phyloP scores from a whole-genome alignment of 257 asterid species.

The Datura wrightii region DNA sequence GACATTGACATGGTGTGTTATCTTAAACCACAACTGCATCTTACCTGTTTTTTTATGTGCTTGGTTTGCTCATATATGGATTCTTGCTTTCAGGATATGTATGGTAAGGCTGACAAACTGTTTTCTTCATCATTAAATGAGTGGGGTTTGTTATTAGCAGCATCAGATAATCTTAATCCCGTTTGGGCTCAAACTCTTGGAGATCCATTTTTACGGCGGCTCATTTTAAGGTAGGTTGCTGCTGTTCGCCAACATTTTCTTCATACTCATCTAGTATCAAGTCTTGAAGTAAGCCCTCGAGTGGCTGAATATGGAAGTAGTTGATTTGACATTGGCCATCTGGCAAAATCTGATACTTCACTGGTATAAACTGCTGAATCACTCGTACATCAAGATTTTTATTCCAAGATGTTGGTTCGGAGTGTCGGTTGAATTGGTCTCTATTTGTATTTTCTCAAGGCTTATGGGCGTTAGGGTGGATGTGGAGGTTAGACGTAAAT shows the following conservation, averaged over 20 bases:
- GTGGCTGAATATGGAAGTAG: neutral
- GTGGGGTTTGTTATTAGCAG: conserved; percentile 69
- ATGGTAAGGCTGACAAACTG: conserved; percentile 68
- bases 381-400: neutral
- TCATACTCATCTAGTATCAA: conserved; percentile 20
- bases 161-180: conserved; percentile 67
- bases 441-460: neutral
- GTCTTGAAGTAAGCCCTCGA: neutral
- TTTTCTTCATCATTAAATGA: conserved; percentile 71
- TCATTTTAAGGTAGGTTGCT: conserved; percentile 69
- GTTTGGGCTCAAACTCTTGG: conserved; percentile 81
- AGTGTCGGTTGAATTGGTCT: neutral
- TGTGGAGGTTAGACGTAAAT: neutral
- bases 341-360: neutral
- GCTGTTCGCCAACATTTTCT: conserved; percentile 11
- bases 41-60: neutral
- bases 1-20: conserved; percentile 72
- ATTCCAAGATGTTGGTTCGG: neutral
- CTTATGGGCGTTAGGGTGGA: neutral
- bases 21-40: conserved; percentile 24
- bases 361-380: neutral
- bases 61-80: conserved; percentile 13
- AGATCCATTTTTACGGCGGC: conserved; percentile 89
- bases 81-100: conserved; percentile 68
- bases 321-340: neutral